Base-by-base conservation (phyloP, 495 filamentous ascomycete species). In the Friedmanniomyces simplex region DNA sequence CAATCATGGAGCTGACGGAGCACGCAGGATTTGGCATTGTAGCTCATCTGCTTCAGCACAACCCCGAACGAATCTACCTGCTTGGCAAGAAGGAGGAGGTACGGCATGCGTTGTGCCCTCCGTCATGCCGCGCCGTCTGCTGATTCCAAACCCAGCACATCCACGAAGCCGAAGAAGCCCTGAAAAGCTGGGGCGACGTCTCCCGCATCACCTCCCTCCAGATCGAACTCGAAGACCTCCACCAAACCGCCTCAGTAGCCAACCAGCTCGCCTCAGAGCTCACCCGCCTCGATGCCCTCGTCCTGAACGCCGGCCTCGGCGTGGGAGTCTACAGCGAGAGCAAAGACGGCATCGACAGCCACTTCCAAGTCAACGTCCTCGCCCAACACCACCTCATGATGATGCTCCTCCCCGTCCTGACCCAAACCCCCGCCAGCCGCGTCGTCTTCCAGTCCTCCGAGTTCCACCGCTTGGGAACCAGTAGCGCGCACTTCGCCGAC, bases 391-490 rank as follows among this genome's bases (percentile, higher is more conserved):
- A 69, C 48, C 67, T 69, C 4, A 54, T 60, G 8, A 55, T 69
- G 49, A 61, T 47, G 1, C 60, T 71, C 16, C 63, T 71, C 12
- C 67, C 66, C 5, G 12, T 65, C 21, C 57, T 71, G 12, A 51
- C 56, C 28, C 62, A 63, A 34, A 69, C 67, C 2, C 55, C 54
- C 24, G 54, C 68, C 56, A 63, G 61, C n/a, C 65, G 67, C 16
- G 69, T 82, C 1, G 76, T 80, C 41, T 68, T 77, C 49, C 74
- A 79, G 59, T 77, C 80, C 12, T 78, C 74, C 45, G 77, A 81
- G 56, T 67, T 81, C 25, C 82, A 83, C 60, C 73, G 75, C 49
- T 51, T 66, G 34, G 67, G 71, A 16, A 76, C 75, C 3, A 69
- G 71, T 28, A 66, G 67, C 26, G 68, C 74, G 50, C 64, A 70